phyloP scores from a whole-genome alignment of 192 early-diverging fungal genomes.

The Rhizophagus clarus region DNA sequence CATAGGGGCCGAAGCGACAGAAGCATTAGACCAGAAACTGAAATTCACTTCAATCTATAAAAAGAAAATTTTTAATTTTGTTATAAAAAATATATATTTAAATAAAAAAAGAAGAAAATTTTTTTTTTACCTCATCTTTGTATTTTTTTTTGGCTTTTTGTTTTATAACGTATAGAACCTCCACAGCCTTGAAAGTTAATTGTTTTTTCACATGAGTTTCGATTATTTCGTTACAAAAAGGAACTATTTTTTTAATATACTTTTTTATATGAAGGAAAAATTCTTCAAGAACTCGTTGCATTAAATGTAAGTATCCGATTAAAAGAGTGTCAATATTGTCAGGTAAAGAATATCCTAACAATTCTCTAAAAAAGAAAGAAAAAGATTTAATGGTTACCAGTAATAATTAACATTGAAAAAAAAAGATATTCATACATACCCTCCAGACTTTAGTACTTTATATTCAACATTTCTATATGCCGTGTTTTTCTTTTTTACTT shows the following conservation, averaged over 20 bases:
- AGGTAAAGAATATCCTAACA: not conserved
- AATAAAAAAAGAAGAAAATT: too few relatives aligned
- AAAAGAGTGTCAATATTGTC: not conserved
- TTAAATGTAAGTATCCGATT: constrained; percentile 4
- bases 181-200: not conserved
- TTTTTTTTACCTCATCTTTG: not conserved
- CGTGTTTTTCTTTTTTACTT: not conserved
- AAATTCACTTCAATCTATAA: too few relatives aligned
- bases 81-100: not conserved
- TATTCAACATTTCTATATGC: not conserved
- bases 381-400: too few relatives aligned
- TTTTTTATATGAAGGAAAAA: not conserved
- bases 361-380: not conserved
- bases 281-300: not conserved
- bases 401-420: not conserved
- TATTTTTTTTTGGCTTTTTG: not conserved
- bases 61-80: too few relatives aligned
- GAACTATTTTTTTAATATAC: not conserved
- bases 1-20: too few relatives aligned
- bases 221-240: not conserved
- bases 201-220: not conserved
- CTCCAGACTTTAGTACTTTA: not conserved
- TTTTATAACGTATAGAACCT: not conserved
- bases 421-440: not conserved
- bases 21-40: too few relatives aligned